Percentiles rank a stretch among this genome's conserved stretches.
phyloP scores from a whole-genome alignment of 2,329 filamentous ascomycete genomes.

The Ophiostoma angusticollis region DNA sequence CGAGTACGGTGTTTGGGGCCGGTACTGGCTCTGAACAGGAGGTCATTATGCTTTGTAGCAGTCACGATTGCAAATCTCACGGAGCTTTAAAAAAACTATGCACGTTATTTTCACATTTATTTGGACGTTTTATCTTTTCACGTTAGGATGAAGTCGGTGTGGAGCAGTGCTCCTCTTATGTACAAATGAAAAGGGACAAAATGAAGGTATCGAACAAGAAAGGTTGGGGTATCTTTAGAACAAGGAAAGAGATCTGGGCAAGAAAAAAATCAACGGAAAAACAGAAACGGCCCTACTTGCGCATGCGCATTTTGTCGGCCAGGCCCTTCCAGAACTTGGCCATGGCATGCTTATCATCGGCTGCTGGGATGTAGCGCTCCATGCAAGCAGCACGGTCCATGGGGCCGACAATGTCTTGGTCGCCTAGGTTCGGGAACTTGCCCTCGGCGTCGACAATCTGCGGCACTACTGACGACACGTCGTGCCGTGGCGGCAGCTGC shows the following conservation, averaged over 20 bases:
- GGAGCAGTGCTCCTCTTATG: too few species aligned
- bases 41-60: constrained; percentile 8
- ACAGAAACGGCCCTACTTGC: too few species aligned
- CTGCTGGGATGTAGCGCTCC: neutral
- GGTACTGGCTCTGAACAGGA: constrained; percentile 57
- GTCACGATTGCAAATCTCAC: neutral
- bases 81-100: neutral
- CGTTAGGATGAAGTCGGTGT: too few species aligned
- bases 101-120: constrained; percentile 1
- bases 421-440: constrained; percentile 80
- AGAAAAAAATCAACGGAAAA: too few species aligned
- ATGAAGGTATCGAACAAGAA: too few species aligned
- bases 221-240: too few species aligned
- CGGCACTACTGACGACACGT: constrained; percentile 52
- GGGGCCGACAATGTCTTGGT: constrained; percentile 86
- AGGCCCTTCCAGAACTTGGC: constrained; percentile 36
- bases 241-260: too few species aligned
- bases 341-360: constrained; percentile 2
- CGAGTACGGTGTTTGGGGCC: constrained; percentile 58
- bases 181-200: too few species aligned
- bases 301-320: constrained; percentile 30
- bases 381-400: constrained; percentile 51
- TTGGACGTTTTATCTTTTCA: too few species aligned
- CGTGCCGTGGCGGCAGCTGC: constrained; percentile 32
- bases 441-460: constrained; percentile 59